A percentile compares a stretch with the other conserved stretches of the same genome.
phyloP scores from a whole-genome alignment of 2,329 filamentous ascomycete species.

The Akanthomyces dipterigenus region DNA sequence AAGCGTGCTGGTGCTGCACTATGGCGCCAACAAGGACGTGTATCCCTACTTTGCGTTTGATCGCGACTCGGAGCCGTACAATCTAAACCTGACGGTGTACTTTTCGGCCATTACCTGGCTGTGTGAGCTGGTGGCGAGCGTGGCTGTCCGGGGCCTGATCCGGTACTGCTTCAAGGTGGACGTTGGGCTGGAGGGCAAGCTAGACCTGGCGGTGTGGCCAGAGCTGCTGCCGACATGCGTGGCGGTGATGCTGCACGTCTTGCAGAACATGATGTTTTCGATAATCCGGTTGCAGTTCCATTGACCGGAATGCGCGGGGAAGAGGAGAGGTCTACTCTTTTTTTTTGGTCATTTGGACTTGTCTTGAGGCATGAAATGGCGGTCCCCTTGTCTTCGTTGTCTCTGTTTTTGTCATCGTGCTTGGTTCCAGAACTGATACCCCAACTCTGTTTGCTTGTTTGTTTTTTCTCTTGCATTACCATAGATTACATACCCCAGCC shows the following conservation, averaged over 20 bases:
- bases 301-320: constrained; percentile 14
- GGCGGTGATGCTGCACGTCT: constrained; percentile 59
- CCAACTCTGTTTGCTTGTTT: not conserved
- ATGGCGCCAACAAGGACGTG: constrained; percentile 59
- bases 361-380: not conserved
- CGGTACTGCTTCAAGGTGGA: constrained; percentile 53
- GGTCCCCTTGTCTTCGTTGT: not conserved
- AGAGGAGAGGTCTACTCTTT: not conserved
- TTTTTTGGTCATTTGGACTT: not conserved
- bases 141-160: constrained; percentile 53
- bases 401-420: not conserved
- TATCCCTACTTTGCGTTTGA: constrained; percentile 67
- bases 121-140: constrained; percentile 57
- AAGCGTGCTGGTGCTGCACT: constrained; percentile 58
- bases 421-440: constrained; percentile 5
- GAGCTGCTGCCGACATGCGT: constrained; percentile 60
- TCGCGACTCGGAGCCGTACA: constrained; percentile 41
- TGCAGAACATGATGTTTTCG: constrained; percentile 67
- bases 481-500: not conserved
- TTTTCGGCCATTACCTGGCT: constrained; percentile 60
- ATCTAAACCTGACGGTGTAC: constrained; percentile 57
- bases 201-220: constrained; percentile 59
- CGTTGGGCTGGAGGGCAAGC: constrained; percentile 57
- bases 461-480: not conserved
- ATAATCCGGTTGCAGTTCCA: constrained; percentile 59